Base-by-base conservation (phyloP, 2,329 filamentous ascomycete genomes). In the Myriosclerotinia scirpicola region DNA sequence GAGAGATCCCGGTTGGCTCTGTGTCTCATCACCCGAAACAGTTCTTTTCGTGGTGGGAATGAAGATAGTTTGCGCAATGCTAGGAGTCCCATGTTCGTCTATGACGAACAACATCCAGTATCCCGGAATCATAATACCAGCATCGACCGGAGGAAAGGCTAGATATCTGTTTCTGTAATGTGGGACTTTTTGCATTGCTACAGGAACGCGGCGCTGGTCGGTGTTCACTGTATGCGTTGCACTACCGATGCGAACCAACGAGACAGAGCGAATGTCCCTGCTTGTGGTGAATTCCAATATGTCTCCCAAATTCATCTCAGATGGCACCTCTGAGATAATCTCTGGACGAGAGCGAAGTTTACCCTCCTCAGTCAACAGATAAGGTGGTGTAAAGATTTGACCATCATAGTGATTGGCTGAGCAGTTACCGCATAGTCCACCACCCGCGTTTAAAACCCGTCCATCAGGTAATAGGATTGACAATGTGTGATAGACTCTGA, bases 51-150 rank as follows among this genome's bases (percentile, higher is more conserved):
- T 5, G 1, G 44, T 38, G 34, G 30, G 2, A 17, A 60, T 26
- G 46, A 50, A 60, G n/a, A 50, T 60, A 22, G 44, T 38, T 26
- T 50, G 34, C 30, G 44, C 58, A 17, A 17, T 38, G 3, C 58
- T 60, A 8, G 58, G 58, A 4, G 58, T 60, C 5, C 58, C 58
- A 38, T 50, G 20, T 17, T 50, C 58, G n/a, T 60, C 58, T 20
- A 60, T 60, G 30, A 60, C 58, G n/a, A 60, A 60, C 30, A 60
- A 26, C 58, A 60, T 60, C 58, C 58, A 60, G 58, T 50, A 26
- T 38, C 58, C 44, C n/a, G 58, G 58, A 20, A 60, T 60, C 11
- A 50, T 30, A 20, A 60, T 17, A 50, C 58, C 58, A 50, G 44
- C 17, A 5, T 38, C 44, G 30, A 17, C n/a, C 15, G 58, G 30